These are phyloP conservation scores for Suillus variegatus DNA, from an alignment of 768 basidiomycete species.

Conservation along the genomic window DNA sequence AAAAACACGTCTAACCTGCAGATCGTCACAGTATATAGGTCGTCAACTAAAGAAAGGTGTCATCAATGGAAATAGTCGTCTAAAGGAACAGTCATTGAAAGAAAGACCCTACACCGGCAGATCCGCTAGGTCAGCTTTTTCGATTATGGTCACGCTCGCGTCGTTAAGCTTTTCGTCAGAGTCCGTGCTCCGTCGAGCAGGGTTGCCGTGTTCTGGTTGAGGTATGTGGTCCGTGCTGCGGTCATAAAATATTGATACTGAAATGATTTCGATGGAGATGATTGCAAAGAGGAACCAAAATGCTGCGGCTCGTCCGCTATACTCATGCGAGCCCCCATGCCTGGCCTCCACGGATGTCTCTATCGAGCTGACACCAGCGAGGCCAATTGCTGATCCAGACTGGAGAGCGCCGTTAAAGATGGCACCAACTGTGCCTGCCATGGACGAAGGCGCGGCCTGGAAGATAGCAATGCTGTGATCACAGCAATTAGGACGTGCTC, in stretches of 20 bases:
- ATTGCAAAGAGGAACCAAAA: slow-evolving; percentile 47
- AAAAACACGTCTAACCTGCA: neutral
- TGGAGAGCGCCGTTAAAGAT: slow-evolving; percentile 59
- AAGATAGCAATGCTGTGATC: slow-evolving; percentile 49
- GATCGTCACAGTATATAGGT: neutral
- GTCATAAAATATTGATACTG: slow-evolving; percentile 37
- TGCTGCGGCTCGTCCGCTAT: slow-evolving; percentile 44
- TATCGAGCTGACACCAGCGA: slow-evolving; percentile 51
- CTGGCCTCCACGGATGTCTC: slow-evolving; percentile 42
- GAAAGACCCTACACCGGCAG: neutral
- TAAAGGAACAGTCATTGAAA: neutral
- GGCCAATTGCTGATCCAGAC: slow-evolving; percentile 51
- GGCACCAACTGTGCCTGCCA: slow-evolving; percentile 55
- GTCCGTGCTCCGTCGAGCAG: neutral
- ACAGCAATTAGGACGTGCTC: neutral
- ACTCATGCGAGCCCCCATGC: slow-evolving; percentile 33
- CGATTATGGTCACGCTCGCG: neutral
- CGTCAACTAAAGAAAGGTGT: neutral
- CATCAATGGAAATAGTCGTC: neutral
- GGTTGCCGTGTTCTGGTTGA: slow-evolving; percentile 2
- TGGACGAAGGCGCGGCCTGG: slow-evolving; percentile 44
- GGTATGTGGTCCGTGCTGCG: slow-evolving; percentile 16
- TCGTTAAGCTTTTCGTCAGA: neutral
- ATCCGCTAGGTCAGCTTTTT: neutral
- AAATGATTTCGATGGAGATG: slow-evolving; percentile 31